phyloP scores from a whole-genome alignment of 352 stramenopile genomes.

The Phytophthora melonis region DNA sequence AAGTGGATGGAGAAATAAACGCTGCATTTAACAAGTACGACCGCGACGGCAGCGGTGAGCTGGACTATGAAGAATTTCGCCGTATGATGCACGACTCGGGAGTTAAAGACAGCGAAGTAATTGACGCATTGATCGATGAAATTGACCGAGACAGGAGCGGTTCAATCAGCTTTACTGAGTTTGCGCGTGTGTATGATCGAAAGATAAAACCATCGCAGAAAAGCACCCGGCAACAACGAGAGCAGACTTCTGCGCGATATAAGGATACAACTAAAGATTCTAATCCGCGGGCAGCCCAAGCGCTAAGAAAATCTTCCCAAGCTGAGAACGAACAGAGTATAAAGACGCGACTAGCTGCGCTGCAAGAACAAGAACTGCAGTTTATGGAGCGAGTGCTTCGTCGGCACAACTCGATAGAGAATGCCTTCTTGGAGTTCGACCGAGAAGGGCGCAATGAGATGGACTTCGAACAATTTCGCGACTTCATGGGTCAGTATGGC shows the following conservation, averaged over 20 bases:
- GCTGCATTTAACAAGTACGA: constrained; percentile 56
- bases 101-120: constrained; percentile 50
- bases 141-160: constrained; percentile 54
- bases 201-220: constrained; percentile 28
- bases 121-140: constrained; percentile 53
- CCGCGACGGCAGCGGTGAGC: constrained; percentile 51
- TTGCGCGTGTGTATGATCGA: constrained; percentile 44
- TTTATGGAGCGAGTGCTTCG: constrained; percentile 60
- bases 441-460: constrained; percentile 43
- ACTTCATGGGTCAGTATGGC: constrained; percentile 62
- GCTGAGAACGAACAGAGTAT: constrained; percentile 20
- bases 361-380: constrained; percentile 62
- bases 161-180: constrained; percentile 56
- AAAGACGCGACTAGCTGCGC: constrained; percentile 28
- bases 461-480: constrained; percentile 67
- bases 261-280: neutral
- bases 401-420: constrained; percentile 51
- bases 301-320: constrained; percentile 21
- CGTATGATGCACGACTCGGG: constrained; percentile 64
- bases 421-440: constrained; percentile 59
- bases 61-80: constrained; percentile 64
- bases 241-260: neutral
- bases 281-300: neutral
- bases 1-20: constrained; percentile 38
- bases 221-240: constrained; percentile 17